phyloP scores from a whole-genome alignment of 2,329 filamentous ascomycete genomes.

The Pseudonectria foliicola region DNA sequence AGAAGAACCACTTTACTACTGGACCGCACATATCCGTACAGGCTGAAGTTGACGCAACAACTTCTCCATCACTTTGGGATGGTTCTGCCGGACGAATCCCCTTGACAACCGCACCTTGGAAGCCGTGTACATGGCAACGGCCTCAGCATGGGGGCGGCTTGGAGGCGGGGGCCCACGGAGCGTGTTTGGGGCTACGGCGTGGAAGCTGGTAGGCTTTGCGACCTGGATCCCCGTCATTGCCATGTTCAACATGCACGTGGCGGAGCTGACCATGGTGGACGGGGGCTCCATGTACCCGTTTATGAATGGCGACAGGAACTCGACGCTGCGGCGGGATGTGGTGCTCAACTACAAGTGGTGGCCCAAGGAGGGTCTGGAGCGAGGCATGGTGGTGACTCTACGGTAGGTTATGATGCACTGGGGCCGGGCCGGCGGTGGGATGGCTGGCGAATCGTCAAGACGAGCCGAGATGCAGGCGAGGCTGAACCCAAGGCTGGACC shows the following conservation, averaged over 20 bases:
- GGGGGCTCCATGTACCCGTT: conserved; percentile 72
- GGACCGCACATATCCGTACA: too few species aligned
- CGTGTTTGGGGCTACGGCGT: conserved; percentile 29
- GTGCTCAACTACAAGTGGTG: conserved; percentile 54
- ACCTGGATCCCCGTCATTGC: conserved; percentile 57
- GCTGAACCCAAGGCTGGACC: background rate
- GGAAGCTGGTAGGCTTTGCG: conserved; percentile 44
- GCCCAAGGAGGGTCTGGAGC: conserved; percentile 49
- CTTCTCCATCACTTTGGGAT: too few species aligned
- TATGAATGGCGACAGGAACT: conserved; percentile 59
- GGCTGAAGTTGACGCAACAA: too few species aligned
- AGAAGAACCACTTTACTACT: too few species aligned
- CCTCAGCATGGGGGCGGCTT: conserved; percentile 31
- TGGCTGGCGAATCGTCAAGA: too few species aligned
- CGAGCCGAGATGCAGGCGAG: background rate
- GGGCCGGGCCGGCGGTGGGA: too few species aligned
- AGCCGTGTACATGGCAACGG: conserved; percentile 24
- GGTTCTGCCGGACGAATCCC: too few species aligned
- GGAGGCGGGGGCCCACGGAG: conserved; percentile 16
- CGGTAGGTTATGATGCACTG: conserved; percentile 47
- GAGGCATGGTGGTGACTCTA: conserved; percentile 71
- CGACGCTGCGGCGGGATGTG: conserved; percentile 46
- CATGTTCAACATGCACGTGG: conserved; percentile 55
- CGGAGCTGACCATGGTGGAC: conserved; percentile 48
- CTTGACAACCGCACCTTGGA: background rate